Conservation (phyloP, 2,329 filamentous ascomycete species). For the Chaetomiaceae sp. region DNA sequence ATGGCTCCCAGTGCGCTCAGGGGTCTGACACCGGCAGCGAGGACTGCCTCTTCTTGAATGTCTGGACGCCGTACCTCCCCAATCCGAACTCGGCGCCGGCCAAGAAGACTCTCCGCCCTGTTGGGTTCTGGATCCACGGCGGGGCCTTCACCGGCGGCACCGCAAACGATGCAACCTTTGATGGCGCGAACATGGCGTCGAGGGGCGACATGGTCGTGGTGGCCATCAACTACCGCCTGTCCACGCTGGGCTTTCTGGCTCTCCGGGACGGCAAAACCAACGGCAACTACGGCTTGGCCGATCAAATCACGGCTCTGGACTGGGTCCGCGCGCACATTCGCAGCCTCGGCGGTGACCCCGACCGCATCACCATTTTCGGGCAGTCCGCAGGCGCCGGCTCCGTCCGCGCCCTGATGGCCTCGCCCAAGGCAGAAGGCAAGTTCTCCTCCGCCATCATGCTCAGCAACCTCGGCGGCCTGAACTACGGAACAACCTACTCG, state of each 20-base stretch:
- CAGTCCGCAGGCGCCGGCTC: constrained; percentile 51
- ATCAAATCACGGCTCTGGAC: constrained; percentile 46
- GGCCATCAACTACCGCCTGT: constrained; percentile 56
- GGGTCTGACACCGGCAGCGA: constrained; percentile 36
- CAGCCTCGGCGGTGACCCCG: constrained; percentile 54
- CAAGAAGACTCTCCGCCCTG: constrained; percentile 32
- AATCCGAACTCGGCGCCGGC: constrained; percentile 20
- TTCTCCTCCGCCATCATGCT: constrained; percentile 45
- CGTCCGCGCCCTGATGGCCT: constrained; percentile 47
- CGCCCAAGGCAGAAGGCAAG: constrained; percentile 43
- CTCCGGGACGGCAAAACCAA: constrained; percentile 43
- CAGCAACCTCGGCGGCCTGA: constrained; percentile 40
- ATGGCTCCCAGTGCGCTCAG: constrained; percentile 40
- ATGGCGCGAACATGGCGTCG: constrained; percentile 54
- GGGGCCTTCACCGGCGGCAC: constrained; percentile 52
- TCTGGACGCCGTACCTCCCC: constrained; percentile 41
- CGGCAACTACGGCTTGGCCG: constrained; percentile 47
- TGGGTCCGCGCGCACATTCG: constrained; percentile 50
- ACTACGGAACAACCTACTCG: constrained; percentile 55
- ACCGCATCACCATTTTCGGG: constrained; percentile 53
- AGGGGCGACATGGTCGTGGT: constrained; percentile 58
- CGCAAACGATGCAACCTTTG: constrained; percentile 37
- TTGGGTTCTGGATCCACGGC: constrained; percentile 43
- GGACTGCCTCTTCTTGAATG: constrained; percentile 46
- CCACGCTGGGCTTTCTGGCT: constrained; percentile 55